Evolutionary conservation across 305 asterid genomes (phyloP).

Genomic region (Plantago coronopus): DNA sequence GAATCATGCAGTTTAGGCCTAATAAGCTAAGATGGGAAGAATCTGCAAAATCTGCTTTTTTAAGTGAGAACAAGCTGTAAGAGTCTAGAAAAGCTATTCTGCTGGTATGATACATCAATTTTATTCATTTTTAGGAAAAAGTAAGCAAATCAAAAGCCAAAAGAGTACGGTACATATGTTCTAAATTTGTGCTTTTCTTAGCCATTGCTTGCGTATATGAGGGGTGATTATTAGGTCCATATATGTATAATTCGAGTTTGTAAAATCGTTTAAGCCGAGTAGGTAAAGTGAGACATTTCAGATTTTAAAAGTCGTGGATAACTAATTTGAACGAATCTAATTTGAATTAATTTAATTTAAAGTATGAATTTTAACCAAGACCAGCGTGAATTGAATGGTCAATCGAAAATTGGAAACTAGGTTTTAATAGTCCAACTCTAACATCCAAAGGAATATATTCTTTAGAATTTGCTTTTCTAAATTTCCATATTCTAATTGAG

Average conservation of each 20-base stretch:
- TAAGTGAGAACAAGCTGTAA: background rate
- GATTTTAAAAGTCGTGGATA: too few species aligned
- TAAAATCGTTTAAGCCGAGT: too few species aligned
- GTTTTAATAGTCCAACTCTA: too few species aligned
- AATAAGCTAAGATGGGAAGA: background rate
- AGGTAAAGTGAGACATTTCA: too few species aligned
- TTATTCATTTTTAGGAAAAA: background rate
- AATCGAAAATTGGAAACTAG: too few species aligned
- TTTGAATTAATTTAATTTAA: too few species aligned
- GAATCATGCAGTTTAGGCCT: background rate
- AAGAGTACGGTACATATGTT: background rate
- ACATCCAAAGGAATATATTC: background rate
- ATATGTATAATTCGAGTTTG: background rate
- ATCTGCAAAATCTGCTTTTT: background rate
- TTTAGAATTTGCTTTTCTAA: background rate
- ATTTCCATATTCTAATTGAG: background rate
- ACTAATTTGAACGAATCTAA: too few species aligned
- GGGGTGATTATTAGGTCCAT: background rate
- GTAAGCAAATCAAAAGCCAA: background rate
- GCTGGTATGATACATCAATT: conserved; percentile 1
- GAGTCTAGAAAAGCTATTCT: conserved; percentile 28
- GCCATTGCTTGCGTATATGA: background rate
- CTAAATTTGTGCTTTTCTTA: background rate
- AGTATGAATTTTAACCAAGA: too few species aligned
- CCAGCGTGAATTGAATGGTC: too few species aligned